Evolutionary conservation across 2,329 filamentous ascomycete species (phyloP).

Genomic region (Sporothrix phasma): DNA sequence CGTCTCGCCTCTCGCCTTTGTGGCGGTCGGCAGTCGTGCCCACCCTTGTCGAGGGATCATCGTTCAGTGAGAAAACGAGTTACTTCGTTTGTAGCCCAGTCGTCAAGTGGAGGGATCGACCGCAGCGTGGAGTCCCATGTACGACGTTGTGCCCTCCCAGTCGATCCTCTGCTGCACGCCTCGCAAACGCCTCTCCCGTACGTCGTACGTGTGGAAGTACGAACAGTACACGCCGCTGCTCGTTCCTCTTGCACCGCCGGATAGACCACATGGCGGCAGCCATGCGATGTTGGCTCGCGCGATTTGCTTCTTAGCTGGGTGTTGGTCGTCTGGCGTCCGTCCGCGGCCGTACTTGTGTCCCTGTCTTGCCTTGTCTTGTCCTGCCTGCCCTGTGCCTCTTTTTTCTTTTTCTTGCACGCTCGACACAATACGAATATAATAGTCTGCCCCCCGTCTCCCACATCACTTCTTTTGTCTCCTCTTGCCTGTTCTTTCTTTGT

Average conservation of each 20-base stretch:
- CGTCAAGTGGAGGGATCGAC: too few species aligned
- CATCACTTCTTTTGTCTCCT: not conserved
- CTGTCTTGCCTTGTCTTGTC: not conserved
- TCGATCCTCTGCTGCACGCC: not conserved
- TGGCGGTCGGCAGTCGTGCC: slow-evolving; percentile 3
- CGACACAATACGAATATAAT: not conserved
- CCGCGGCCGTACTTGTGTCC: not conserved
- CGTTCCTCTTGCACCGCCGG: not conserved
- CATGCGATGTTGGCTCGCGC: not conserved
- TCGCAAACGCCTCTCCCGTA: too few species aligned
- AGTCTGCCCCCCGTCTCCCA: not conserved
- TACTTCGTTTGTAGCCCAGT: too few species aligned
- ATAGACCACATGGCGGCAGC: not conserved
- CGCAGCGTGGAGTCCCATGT: too few species aligned
- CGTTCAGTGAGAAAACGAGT: not conserved
- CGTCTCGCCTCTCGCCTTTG: not conserved
- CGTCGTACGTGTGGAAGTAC: too few species aligned
- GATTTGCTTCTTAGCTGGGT: not conserved
- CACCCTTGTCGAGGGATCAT: not conserved
- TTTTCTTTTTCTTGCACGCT: not conserved
- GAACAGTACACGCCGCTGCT: too few species aligned
- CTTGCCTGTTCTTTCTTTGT: not conserved
- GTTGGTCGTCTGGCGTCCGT: not conserved
- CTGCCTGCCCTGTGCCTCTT: not conserved
- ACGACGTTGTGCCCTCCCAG: not conserved